phyloP scores from a whole-genome alignment of 2,329 filamentous ascomycete species.

The Immersiporthe knoxdaviesiana region DNA sequence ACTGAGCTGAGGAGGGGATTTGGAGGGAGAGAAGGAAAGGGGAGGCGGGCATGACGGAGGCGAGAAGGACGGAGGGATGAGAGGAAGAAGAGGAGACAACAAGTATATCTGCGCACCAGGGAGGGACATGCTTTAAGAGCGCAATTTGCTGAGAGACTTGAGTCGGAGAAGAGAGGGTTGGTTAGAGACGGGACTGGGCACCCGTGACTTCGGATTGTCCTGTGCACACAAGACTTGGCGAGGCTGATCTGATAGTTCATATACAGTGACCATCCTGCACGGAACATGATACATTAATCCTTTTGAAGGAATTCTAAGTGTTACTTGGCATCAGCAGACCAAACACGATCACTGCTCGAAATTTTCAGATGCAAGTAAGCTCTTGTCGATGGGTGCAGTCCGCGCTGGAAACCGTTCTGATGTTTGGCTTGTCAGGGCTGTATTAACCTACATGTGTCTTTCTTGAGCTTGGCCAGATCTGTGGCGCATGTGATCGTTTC shows the following conservation, averaged over 20 bases:
- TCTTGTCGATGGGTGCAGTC: no score
- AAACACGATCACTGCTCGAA: no score
- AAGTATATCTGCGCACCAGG: background rate
- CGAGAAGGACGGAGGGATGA: conserved; percentile 45
- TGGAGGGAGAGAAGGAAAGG: conserved; percentile 42
- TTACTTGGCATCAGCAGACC: no score
- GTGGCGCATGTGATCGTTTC: background rate
- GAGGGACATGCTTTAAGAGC: background rate
- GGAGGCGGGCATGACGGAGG: conserved; percentile 52
- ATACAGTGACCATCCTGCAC: background rate
- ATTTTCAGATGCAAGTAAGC: no score
- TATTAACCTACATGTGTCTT: no score
- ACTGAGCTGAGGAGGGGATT: background rate
- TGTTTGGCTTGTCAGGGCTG: no score
- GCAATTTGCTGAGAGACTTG: background rate
- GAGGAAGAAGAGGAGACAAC: background rate
- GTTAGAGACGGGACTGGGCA: background rate
- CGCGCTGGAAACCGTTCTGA: no score
- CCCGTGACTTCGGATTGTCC: background rate
- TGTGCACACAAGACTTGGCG: background rate
- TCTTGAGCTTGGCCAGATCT: background rate
- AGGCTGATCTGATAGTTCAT: background rate
- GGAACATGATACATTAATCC: background rate
- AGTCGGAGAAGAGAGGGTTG: background rate
- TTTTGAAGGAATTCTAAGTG: background rate